These are phyloP conservation scores for Baorangia bicolor DNA, from an alignment of 768 basidiomycete genomes.

Conservation along the genomic window DNA sequence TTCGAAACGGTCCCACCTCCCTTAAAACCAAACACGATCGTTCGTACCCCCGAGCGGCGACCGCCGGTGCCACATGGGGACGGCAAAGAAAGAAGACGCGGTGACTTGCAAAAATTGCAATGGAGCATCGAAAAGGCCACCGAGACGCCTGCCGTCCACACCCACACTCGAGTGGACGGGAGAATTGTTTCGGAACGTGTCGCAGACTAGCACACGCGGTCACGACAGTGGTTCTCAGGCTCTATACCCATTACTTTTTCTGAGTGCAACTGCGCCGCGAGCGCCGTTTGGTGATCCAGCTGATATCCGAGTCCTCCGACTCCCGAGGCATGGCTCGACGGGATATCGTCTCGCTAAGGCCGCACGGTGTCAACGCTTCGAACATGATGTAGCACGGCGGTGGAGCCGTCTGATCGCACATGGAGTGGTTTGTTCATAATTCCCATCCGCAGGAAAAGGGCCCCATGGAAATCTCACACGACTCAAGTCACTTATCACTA, in stretches of 20 bases:
- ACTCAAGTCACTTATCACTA: neutral
- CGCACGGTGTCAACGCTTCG: neutral
- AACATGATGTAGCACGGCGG: neutral
- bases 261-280: neutral
- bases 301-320: too few species aligned
- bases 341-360: neutral
- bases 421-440: neutral
- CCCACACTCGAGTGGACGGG: neutral
- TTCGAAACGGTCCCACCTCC: neutral
- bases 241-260: neutral
- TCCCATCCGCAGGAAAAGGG: neutral
- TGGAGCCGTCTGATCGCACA: neutral
- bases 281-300: neutral
- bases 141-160: neutral
- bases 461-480: conserved; percentile 2
- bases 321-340: neutral
- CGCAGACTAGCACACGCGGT: conserved; percentile 9
- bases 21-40: neutral
- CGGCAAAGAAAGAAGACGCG: conserved; percentile 10
- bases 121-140: conserved; percentile 2
- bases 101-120: neutral
- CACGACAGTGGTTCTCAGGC: conserved; percentile 1
- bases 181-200: conserved; percentile 12
- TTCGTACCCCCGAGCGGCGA: neutral
- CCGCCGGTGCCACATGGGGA: neutral